Percentiles rank a stretch among this genome's conserved stretches.
Conservation (phyloP, 2,329 filamentous ascomycete species). For the Leptographium wingfieldii region DNA sequence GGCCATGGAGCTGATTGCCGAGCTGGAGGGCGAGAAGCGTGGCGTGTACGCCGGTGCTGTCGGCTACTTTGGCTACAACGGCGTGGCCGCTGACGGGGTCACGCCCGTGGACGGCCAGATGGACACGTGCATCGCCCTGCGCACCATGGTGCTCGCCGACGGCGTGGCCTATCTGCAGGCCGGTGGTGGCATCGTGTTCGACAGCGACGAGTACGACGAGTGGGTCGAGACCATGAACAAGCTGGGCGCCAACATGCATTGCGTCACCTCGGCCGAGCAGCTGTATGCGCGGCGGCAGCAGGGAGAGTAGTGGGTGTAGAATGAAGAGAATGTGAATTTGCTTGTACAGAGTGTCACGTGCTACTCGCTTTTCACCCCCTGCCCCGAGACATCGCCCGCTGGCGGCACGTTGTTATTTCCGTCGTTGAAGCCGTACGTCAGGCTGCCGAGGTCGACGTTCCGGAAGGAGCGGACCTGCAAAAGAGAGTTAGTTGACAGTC, state of each 20-base stretch:
- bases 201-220: constrained; percentile 82
- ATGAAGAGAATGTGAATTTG: too few relatives aligned
- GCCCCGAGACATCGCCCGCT: constrained; percentile 23
- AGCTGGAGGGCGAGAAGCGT: constrained; percentile 86
- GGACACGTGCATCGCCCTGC: constrained; percentile 71
- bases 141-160: constrained; percentile 92
- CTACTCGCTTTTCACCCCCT: neutral
- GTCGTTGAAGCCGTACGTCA: constrained; percentile 24
- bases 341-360: too few relatives aligned
- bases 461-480: constrained; percentile 22
- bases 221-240: constrained; percentile 96
- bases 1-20: constrained; percentile 94
- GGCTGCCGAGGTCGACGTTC: constrained; percentile 25
- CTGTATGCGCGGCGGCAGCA: constrained; percentile 29
- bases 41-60: constrained; percentile 94
- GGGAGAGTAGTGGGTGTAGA: neutral
- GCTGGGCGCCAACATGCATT: constrained; percentile 76
- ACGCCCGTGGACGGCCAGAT: constrained; percentile 66
- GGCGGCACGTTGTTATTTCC: constrained; percentile 23
- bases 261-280: constrained; percentile 73
- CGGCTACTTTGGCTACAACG: constrained; percentile 87
- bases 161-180: constrained; percentile 82
- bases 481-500: neutral
- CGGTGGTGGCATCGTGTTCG: constrained; percentile 87
- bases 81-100: constrained; percentile 48